phyloP scores from a whole-genome alignment of 495 filamentous ascomycete species.

The Physcia stellaris region DNA sequence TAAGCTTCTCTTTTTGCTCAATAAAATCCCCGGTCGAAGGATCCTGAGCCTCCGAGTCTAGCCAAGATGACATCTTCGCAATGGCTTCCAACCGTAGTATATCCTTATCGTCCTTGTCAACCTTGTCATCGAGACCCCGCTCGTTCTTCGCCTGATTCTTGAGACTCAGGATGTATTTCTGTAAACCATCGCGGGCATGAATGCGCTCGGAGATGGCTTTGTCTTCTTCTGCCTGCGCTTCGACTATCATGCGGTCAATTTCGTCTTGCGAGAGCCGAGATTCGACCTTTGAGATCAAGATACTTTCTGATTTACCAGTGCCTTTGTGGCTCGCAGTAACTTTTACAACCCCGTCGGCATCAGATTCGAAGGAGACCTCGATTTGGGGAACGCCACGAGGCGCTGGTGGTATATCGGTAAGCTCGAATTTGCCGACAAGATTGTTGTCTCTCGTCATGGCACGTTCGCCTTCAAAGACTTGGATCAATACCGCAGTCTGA shows the following conservation, averaged over 20 bases:
- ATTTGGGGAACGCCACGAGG: slow-evolving; percentile 96
- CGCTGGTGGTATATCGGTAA: slow-evolving; percentile 86
- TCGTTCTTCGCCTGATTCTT: slow-evolving; percentile 99
- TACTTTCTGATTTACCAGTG: slow-evolving; percentile 89
- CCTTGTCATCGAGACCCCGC: slow-evolving; percentile 93
- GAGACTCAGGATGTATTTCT: slow-evolving; percentile 92
- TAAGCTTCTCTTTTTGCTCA: slow-evolving; percentile 99
- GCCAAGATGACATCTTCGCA: slow-evolving; percentile 95
- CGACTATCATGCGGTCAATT: slow-evolving; percentile 94
- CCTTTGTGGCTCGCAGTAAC: slow-evolving; percentile 93
- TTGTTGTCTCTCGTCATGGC: slow-evolving; percentile 96
- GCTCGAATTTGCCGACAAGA: slow-evolving; percentile 92
- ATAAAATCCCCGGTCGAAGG: slow-evolving; percentile 90
- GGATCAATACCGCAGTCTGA: slow-evolving; percentile 79
- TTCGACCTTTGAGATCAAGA: slow-evolving; percentile 98
- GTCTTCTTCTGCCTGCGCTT: slow-evolving; percentile 98
- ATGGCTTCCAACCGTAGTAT: slow-evolving; percentile 83
- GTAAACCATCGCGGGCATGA: slow-evolving; percentile 85
- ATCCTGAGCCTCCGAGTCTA: slow-evolving; percentile 84
- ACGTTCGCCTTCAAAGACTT: slow-evolving; percentile 72
- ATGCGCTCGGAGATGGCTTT: slow-evolving; percentile 92
- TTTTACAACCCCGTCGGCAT: slow-evolving; percentile 96
- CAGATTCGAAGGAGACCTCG: slow-evolving; percentile 92
- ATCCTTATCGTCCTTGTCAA: slow-evolving; percentile 98
- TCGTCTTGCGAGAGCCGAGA: slow-evolving; percentile 90